Percentiles rank a stretch among this genome's conserved stretches.
Evolutionary conservation across 805 yeast genomes (phyloP).

Genomic region (Wickerhamomyces subpelliculosus): DNA sequence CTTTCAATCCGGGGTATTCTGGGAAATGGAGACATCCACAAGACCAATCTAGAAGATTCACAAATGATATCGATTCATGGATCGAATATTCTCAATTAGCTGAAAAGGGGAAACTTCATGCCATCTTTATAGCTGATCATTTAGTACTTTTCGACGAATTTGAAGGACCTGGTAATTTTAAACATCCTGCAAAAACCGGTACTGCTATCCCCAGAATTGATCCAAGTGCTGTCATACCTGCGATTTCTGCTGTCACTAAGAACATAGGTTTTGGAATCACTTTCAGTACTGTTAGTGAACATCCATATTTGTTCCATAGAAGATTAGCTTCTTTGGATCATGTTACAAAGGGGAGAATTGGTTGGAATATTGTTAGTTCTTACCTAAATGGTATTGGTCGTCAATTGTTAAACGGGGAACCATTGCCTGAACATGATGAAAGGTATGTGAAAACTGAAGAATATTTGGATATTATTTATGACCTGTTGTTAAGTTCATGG

Average conservation of each 20-base stretch:
- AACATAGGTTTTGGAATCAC: slow-evolving; percentile 16
- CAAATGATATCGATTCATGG: slow-evolving; percentile 23
- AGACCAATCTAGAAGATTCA: background rate
- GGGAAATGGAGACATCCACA: background rate
- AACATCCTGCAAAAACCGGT: background rate
- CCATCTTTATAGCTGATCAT: background rate
- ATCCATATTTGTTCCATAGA: slow-evolving; percentile 32
- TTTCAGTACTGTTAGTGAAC: slow-evolving; percentile 33
- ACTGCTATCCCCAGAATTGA: slow-evolving; percentile 16
- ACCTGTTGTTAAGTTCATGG: slow-evolving; percentile 33
- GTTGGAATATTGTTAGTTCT: slow-evolving; percentile 38
- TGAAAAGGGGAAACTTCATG: slow-evolving; percentile 29
- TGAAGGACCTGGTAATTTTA: background rate
- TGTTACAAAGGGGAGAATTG: slow-evolving; percentile 34
- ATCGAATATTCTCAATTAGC: slow-evolving; percentile 25
- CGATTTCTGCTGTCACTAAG: slow-evolving; percentile 35
- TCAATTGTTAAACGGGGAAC: slow-evolving; percentile 27
- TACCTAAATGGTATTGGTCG: slow-evolving; percentile 34
- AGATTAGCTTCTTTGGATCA: slow-evolving; percentile 35
- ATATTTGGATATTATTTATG: slow-evolving; percentile 30
- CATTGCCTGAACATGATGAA: slow-evolving; percentile 24
- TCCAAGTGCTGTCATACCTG: slow-evolving; percentile 29
- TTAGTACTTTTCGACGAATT: background rate
- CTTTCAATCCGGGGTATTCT: background rate
- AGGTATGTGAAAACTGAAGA: slow-evolving; percentile 24